phyloP scores from a whole-genome alignment of 129 eudicot genomes.

The Deinandra increscens region DNA sequence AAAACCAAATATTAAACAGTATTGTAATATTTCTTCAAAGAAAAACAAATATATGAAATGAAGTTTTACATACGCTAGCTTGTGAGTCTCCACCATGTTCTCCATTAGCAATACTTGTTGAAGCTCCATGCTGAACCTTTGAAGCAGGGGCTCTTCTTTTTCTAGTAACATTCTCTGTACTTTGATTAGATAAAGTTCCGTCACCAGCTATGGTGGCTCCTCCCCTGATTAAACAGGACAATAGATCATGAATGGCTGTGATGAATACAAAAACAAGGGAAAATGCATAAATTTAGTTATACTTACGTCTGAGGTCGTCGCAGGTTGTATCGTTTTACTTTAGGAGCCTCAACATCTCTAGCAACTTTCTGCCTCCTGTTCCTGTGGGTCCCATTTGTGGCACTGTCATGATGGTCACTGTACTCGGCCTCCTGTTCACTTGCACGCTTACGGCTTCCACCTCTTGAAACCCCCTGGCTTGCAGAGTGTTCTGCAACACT shows the following conservation, averaged over 20 bases:
- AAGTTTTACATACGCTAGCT: constrained; percentile 20
- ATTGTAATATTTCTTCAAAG: background rate
- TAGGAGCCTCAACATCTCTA: constrained; percentile 44
- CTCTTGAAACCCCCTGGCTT: constrained; percentile 54
- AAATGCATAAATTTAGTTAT: background rate
- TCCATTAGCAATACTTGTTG: constrained; percentile 46
- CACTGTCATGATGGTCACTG: constrained; percentile 60
- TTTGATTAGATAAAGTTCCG: constrained; percentile 42
- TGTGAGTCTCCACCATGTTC: constrained; percentile 33
- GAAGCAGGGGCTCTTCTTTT: constrained; percentile 39
- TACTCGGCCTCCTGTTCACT: constrained; percentile 47
- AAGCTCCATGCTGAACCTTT: constrained; percentile 32
- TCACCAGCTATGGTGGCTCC: constrained; percentile 36
- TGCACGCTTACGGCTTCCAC: constrained; percentile 46
- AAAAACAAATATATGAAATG: background rate
- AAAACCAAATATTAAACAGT: constrained; percentile 12
- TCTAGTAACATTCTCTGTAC: constrained; percentile 42
- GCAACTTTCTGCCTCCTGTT: constrained; percentile 65
- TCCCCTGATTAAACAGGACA: constrained; percentile 38
- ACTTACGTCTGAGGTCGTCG: constrained; percentile 66
- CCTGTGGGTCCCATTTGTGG: constrained; percentile 48
- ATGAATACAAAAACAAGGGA: background rate
- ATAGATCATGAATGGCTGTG: background rate
- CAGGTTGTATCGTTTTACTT: constrained; percentile 74
- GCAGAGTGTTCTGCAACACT: constrained; percentile 51